Percentiles rank a stretch among this genome's conserved stretches.
Evolutionary conservation across 2,329 filamentous ascomycete genomes (phyloP).

Genomic region (Colletotrichum liriopes): DNA sequence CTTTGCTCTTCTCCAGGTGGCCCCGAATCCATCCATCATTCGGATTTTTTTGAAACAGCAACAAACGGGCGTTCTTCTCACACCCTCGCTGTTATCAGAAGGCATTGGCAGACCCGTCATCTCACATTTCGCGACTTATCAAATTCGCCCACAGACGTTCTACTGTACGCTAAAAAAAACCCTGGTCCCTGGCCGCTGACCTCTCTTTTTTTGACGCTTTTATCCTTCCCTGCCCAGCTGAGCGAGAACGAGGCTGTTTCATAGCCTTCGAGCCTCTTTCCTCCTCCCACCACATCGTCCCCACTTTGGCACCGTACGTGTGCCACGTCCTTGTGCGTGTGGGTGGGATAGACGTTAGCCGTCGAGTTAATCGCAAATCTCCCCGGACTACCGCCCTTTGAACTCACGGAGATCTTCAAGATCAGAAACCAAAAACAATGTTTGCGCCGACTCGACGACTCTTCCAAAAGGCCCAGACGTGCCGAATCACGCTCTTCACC

Average conservation of each 20-base stretch:
- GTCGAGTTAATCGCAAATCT: slow-evolving; percentile 13
- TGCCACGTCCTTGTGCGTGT: neutral
- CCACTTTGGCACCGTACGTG: neutral
- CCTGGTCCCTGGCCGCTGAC: slow-evolving; percentile 12
- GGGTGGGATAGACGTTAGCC: slow-evolving; percentile 2
- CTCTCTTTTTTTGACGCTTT: neutral
- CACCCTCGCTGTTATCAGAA: slow-evolving; percentile 7
- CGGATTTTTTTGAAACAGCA: slow-evolving; percentile 26
- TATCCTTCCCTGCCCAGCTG: slow-evolving; percentile 9
- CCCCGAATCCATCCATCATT: neutral
- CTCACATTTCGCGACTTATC: slow-evolving; percentile 14
- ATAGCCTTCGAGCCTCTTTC: slow-evolving; percentile 18
- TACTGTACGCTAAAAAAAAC: neutral
- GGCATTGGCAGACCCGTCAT: slow-evolving; percentile 23
- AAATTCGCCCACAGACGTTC: neutral
- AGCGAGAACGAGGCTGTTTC: slow-evolving; percentile 41
- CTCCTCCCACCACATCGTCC: neutral
- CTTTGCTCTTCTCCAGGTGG: neutral
- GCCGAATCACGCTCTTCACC: slow-evolving; percentile 83
- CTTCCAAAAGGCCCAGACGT: slow-evolving; percentile 59
- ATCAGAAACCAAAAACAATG: slow-evolving; percentile 58
- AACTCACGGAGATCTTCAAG: neutral
- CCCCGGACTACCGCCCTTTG: neutral
- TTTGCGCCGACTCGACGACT: slow-evolving; percentile 63
- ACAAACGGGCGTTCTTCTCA: slow-evolving; percentile 1